Percentiles rank a stretch among this genome's conserved stretches.
phyloP scores from a whole-genome alignment of 495 filamentous ascomycete species.

The Cairneyella variabilis region DNA sequence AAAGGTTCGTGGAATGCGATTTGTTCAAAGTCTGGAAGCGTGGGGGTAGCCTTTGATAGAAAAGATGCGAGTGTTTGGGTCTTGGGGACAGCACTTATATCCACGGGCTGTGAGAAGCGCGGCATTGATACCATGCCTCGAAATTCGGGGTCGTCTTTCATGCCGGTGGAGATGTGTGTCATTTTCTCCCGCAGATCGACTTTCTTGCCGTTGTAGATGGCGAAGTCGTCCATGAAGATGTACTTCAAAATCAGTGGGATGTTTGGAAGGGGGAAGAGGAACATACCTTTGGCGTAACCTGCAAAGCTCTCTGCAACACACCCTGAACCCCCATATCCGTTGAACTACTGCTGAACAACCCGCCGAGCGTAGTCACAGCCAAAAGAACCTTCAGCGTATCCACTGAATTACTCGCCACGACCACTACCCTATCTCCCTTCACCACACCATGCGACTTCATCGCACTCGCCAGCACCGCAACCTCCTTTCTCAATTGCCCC shows the following conservation, averaged over 20 bases:
- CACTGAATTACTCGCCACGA: slow-evolving; percentile 68
- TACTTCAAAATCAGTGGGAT: slow-evolving; percentile 41
- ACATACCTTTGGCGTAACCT: slow-evolving; percentile 57
- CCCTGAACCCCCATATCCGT: slow-evolving; percentile 81
- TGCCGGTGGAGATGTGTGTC: slow-evolving; percentile 55
- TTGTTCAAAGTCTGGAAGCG: slow-evolving; percentile 49
- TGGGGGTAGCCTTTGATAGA: slow-evolving; percentile 38
- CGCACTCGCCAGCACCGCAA: slow-evolving; percentile 54
- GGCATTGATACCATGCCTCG: slow-evolving; percentile 61
- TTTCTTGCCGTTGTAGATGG: slow-evolving; percentile 74
- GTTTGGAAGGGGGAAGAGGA: no score
- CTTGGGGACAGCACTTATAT: slow-evolving; percentile 52
- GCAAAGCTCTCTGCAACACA: slow-evolving; percentile 66
- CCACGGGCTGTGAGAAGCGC: slow-evolving; percentile 55
- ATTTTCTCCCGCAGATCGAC: slow-evolving; percentile 72
- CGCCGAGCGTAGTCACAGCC: slow-evolving; percentile 62
- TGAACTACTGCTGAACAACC: slow-evolving; percentile 64
- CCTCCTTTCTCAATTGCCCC: slow-evolving; percentile 52
- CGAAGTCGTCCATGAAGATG: slow-evolving; percentile 74
- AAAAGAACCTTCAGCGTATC: slow-evolving; percentile 66
- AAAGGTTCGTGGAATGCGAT: slow-evolving; percentile 66
- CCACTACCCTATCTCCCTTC: slow-evolving; percentile 67
- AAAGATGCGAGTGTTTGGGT: slow-evolving; percentile 51
- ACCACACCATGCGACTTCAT: slow-evolving; percentile 58
- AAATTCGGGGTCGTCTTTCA: slow-evolving; percentile 57